phyloP scores from a whole-genome alignment of 768 basidiomycete genomes.

The Macrolepiota albuminosa region DNA sequence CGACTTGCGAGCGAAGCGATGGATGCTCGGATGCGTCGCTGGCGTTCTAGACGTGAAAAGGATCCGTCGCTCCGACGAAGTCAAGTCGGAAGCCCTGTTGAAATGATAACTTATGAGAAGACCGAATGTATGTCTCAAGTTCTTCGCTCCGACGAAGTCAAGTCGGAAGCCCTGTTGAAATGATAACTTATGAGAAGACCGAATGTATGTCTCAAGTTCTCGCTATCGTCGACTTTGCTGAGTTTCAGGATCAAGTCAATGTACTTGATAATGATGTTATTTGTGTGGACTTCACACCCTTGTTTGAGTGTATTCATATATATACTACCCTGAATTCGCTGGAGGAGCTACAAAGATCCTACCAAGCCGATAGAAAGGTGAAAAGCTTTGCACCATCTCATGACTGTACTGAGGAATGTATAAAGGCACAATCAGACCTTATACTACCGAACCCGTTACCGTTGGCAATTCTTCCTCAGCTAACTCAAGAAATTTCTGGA shows the following conservation, averaged over 20 bases:
- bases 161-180: conserved; percentile 89
- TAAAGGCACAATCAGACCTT: conserved; percentile 92
- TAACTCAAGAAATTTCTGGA: conserved; percentile 92
- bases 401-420: not conserved
- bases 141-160: conserved; percentile 54
- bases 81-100: conserved; percentile 87
- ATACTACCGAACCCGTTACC: conserved; percentile 79
- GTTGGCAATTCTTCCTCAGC: conserved; percentile 58
- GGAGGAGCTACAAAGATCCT: conserved; percentile 84
- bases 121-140: conserved; percentile 71
- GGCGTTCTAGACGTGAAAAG: conserved; percentile 80
- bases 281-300: conserved; percentile 87
- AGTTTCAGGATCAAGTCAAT: conserved; percentile 51
- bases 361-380: conserved; percentile 96
- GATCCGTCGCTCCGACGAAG: conserved; percentile 74
- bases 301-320: conserved; percentile 97
- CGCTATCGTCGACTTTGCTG: not conserved
- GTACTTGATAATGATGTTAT: conserved; percentile 89
- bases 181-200: conserved; percentile 88
- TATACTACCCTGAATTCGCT: conserved; percentile 89
- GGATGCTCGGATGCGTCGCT: conserved; percentile 76
- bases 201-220: conserved; percentile 62
- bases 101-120: conserved; percentile 89
- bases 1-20: conserved; percentile 85
- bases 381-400: not conserved